Base-by-base conservation (phyloP, 176 grass and related monocot genomes). In the Lolium multiflorum region DNA sequence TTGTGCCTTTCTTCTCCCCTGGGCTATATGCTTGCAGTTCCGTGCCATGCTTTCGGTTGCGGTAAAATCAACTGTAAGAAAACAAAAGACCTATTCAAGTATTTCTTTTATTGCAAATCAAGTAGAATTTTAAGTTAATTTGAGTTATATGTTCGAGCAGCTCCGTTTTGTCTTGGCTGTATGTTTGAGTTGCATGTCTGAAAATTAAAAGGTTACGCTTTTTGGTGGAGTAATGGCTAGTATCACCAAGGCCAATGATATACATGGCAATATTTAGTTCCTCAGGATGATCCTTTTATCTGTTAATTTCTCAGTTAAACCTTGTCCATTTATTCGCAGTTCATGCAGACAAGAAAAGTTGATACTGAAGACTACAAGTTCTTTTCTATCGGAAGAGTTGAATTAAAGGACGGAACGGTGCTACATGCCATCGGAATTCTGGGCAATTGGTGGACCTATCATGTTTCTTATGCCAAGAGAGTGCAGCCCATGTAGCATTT, bases 361-460 rank as follows among this genome's bases (percentile, higher is more conserved):
- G 88, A 89, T 37, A 50, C 82, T 17, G 57, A 92, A 74, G 96
- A 98, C 87, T 95, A 92, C 93, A 95, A 88, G 88, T 66, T 98
- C 46, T 86, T 95, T 61, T 94, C 91, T 83, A 85, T 81, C 76
- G 91, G 87, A 64, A 87, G 56, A 0, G 79, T 98, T 65, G 89
- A 94, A 86, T 71, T 89, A 77, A 69, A 35, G 59, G 88, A 98
- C 50, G 81, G 64, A 88, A 91, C 79, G 49, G 69, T 87, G 82
- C 77, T 98, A 31, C 88, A 85, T 85, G 16, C 92, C 50, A 75
- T 98, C 72, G 96, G 93, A 85, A 80, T 95, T 55, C 79, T 98
- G 81, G 93, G 91, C 43, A 89, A 90, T 54, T 95, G 96, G 96
- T 98, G 96, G 93, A 80, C 92, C 37, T 83, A 88, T 57, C 86